Base-by-base conservation (phyloP, 441 rosid species). In the Kokia cookei region DNA sequence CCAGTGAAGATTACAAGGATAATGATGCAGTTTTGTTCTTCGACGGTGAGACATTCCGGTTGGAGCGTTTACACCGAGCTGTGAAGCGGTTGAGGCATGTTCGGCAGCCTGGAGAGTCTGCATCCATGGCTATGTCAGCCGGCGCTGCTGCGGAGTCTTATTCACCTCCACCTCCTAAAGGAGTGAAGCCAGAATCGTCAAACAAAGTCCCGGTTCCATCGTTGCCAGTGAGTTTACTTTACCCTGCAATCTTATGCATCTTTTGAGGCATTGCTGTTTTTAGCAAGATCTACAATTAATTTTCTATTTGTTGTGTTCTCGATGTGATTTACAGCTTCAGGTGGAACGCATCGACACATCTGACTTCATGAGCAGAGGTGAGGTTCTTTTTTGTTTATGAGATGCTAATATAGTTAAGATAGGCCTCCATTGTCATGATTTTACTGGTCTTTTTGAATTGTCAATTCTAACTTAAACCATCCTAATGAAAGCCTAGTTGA, bases 1-100 rank as follows among this genome's bases (percentile, higher is more conserved):
- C 80, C 22, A 68, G 82, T 53, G 90, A 88, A 59, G 88, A 86
- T 75, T 81, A 79, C 72, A 88, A 72, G 83, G 86, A 86, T 3
- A 83, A 84, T 1, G 90, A 86, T 80, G 88, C 90, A 0, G 74
- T 85, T 61, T 70, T 88, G 57, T 84, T 85, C 71, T 88, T 86
- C 69, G 85, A 86, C 7, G 89, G 92, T 3, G 84, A 84, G 80
- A 81, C 66, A 4, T 82, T 86, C 70, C 83, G 86, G 14, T 50
- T 85, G 77, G 90, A 88, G 70, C 80, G 74, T 79, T 77, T 88
- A 80, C 85, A 86, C 76, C 74, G 81, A 60, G 80, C 88, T 5
- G 90, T 88, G 68, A 84, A 84, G 75, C 76, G 88, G 47, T 76
- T 88, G 60, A 81, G 87, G 79, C 83, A 85, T 79, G 76, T 82